phyloP scores from a whole-genome alignment of 2,329 filamentous ascomycete species.

The Paracorniculantispora psalliotae region DNA sequence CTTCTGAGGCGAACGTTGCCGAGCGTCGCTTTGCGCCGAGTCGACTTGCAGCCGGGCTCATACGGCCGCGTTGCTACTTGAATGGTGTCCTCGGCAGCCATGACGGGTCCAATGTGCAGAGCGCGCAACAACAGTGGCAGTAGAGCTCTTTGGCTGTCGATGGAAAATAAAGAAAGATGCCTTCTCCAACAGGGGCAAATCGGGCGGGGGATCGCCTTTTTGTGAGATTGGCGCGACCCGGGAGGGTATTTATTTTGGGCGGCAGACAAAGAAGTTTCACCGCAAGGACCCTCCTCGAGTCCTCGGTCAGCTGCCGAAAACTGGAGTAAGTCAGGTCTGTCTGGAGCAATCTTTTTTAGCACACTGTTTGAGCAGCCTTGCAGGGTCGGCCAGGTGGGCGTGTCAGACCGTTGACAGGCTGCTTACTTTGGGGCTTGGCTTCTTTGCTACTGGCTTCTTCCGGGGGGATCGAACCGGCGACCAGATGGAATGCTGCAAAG shows the following conservation, averaged over 20 bases:
- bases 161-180: not conserved
- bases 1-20: constrained; percentile 39
- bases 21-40: constrained; percentile 25
- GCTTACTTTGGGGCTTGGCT: too few species aligned
- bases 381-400: not conserved
- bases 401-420: not conserved
- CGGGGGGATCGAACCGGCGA: not conserved
- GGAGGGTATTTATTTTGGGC: not conserved
- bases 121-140: not conserved
- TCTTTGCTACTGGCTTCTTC: not conserved
- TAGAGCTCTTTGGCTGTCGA: not conserved
- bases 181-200: not conserved
- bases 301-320: not conserved
- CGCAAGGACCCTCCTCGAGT: too few species aligned
- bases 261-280: too few species aligned
- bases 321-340: not conserved
- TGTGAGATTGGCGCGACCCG: constrained; percentile 1
- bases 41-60: not conserved
- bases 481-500: not conserved
- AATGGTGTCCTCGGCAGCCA: not conserved
- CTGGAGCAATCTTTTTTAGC: not conserved
- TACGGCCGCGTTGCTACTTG: not conserved
- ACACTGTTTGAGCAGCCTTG: not conserved
- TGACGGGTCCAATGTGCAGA: not conserved
- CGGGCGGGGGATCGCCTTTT: not conserved